Evolutionary conservation across 2,329 filamentous ascomycete species (phyloP).

Genomic region (Rutstroemia sp.): DNA sequence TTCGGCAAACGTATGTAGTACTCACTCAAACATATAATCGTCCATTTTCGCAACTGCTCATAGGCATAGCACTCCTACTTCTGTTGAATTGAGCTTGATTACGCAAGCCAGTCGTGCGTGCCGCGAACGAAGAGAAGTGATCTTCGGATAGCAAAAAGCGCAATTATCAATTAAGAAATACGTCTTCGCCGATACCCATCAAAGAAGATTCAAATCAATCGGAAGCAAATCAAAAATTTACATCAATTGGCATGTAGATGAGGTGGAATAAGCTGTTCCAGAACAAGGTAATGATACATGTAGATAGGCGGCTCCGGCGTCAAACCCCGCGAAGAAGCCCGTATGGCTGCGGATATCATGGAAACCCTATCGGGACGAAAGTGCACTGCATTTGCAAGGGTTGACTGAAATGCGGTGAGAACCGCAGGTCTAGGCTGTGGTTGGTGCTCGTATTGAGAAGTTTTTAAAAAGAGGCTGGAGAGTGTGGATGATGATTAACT

Average conservation of each 20-base stretch:
- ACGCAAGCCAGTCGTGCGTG: too few species aligned
- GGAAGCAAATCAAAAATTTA: neutral
- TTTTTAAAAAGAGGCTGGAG: conserved; percentile 4
- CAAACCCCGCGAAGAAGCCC: neutral
- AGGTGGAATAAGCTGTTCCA: neutral
- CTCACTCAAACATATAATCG: conserved; percentile 29
- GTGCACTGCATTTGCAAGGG: neutral
- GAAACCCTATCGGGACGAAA: neutral
- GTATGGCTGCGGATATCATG: neutral
- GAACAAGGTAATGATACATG: neutral
- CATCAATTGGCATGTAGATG: neutral
- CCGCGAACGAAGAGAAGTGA: too few species aligned
- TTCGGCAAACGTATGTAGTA: neutral
- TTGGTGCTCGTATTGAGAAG: neutral
- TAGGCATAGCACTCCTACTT: neutral
- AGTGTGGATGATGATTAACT: neutral
- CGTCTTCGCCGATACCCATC: too few species aligned
- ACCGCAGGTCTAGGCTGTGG: conserved; percentile 1
- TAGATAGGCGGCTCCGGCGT: neutral
- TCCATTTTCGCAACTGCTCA: conserved; percentile 22
- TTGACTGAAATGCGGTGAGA: conserved; percentile 7
- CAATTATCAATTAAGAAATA: too few species aligned
- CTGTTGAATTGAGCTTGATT: neutral
- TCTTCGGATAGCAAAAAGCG: too few species aligned
- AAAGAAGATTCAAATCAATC: too few species aligned